Base-by-base conservation (phyloP, 179 eudicot species). In the Monotropa hypopitys region DNA sequence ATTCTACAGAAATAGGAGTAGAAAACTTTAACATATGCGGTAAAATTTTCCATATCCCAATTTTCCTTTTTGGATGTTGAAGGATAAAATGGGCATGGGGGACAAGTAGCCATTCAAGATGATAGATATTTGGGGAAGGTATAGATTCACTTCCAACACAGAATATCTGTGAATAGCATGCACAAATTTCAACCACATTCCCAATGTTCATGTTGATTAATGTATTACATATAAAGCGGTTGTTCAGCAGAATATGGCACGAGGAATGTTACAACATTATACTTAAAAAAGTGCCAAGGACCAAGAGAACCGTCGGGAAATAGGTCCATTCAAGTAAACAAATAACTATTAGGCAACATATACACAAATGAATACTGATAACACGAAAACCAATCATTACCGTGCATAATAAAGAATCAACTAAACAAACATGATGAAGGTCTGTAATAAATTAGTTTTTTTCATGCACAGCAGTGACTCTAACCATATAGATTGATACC, bases 401-500 rank as follows among this genome's bases (percentile, higher is more conserved):
- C 10, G 42, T 32, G 33, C 16, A n/a, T 15, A 46, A 62, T 18
- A 62, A 57, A 35, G 46, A 59, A 43, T 3, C 40, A 30, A 18
- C 38, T 20, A 46, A 47, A 13, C 50, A 67, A 33, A 4, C 18
- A 20, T 5, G 26, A 67, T 8, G 13, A 67, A 38, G 15, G 30
- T 40, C 71, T 13, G 66, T 28, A 28, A 51, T 15, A 79, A 40
- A n/a, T 66, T 13, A 16, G 45, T 33, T n/a, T 42, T 20, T 42
- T 75, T 61, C 72, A 38, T 38, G 5, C 49, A 62, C 54, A 11
- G 5, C 1, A 33, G 50, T 56, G 7, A 76, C 46, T 43, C 61
- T 38, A 66, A 50, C 76, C 49, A 20, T 59, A 71, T n/a, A 42
- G 46, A 75, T 45, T 15, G 45, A 35, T 84, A 95, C 99, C 99